These are phyloP conservation scores for Clarireedia paspali DNA, from an alignment of 2,329 filamentous ascomycete species.

Conservation along the genomic window DNA sequence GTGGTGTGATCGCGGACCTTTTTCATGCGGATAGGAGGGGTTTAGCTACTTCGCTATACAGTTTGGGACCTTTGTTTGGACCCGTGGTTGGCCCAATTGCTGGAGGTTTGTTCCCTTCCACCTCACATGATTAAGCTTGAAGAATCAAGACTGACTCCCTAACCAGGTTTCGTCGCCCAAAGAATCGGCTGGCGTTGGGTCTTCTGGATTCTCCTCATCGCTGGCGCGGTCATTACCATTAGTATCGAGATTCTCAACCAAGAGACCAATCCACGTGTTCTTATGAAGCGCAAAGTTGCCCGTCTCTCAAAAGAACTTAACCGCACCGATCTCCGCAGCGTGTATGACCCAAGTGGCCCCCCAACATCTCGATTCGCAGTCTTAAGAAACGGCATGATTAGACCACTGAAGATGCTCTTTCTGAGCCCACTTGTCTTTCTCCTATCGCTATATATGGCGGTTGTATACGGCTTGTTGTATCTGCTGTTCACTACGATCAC, in stretches of 20 bases:
- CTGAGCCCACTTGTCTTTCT: conserved; percentile 33
- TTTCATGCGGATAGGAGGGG: conserved; percentile 15
- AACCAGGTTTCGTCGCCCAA: conserved; percentile 28
- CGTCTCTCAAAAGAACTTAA: conserved; percentile 38
- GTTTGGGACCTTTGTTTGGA: conserved; percentile 27
- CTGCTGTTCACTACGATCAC: conserved; percentile 40
- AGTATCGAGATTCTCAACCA: conserved; percentile 33
- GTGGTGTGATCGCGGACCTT: conserved; percentile 19
- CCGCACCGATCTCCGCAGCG: conserved; percentile 36
- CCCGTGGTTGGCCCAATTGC: conserved; percentile 28
- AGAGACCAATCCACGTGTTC: conserved; percentile 43
- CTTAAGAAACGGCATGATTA: conserved; percentile 37
- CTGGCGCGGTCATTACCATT: conserved; percentile 29
- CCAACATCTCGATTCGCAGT: conserved; percentile 20
- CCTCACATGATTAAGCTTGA: not conserved
- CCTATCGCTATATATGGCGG: conserved; percentile 42
- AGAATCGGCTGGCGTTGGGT: conserved; percentile 31
- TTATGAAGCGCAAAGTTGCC: conserved; percentile 42
- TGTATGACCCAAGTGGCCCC: conserved; percentile 33
- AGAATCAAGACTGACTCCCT: not conserved
- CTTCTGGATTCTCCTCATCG: conserved; percentile 11
- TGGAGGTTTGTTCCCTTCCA: conserved; percentile 18
- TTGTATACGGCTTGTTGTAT: conserved; percentile 47
- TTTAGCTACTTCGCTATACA: conserved; percentile 15
- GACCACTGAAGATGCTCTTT: conserved; percentile 40